These are phyloP conservation scores for Blechomonas ayalai DNA, from an alignment of 208 protist genomes.

Conservation along the genomic window DNA sequence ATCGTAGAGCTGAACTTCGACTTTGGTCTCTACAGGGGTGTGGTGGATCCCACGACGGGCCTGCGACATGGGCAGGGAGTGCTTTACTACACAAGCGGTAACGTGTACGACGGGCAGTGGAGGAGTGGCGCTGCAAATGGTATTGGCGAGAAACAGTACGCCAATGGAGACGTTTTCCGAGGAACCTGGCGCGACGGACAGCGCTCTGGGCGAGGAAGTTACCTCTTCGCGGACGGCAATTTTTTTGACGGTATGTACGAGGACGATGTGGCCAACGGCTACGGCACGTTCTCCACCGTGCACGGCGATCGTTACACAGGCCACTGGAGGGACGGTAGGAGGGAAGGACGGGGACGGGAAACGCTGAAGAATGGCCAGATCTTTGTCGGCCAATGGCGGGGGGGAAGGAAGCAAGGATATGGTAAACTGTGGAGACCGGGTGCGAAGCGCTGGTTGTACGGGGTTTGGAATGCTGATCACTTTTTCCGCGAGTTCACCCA, in stretches of 20 bases:
- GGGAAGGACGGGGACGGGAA: slow-evolving; percentile 56
- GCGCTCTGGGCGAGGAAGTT: slow-evolving; percentile 49
- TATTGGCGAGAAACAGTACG: slow-evolving; percentile 62
- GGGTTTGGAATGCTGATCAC: slow-evolving; percentile 59
- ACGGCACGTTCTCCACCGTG: slow-evolving; percentile 54
- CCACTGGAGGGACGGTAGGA: slow-evolving; percentile 41
- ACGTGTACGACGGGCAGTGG: slow-evolving; percentile 78
- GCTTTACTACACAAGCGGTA: slow-evolving; percentile 58
- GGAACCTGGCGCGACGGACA: slow-evolving; percentile 54
- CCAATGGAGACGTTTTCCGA: slow-evolving; percentile 71
- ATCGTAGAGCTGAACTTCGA: slow-evolving; percentile 33
- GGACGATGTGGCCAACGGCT: slow-evolving; percentile 47
- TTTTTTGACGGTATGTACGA: slow-evolving; percentile 77
- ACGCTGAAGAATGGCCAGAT: slow-evolving; percentile 49
- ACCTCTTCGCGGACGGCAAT: slow-evolving; percentile 46
- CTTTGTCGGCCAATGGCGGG: slow-evolving; percentile 55
- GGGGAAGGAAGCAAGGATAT: slow-evolving; percentile 52
- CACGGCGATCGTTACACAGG: slow-evolving; percentile 57
- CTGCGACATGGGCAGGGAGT: slow-evolving; percentile 57
- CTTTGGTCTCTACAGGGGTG: slow-evolving; percentile 54
- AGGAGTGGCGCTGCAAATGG: slow-evolving; percentile 42
- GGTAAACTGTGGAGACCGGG: slow-evolving; percentile 50
- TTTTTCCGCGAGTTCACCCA: slow-evolving; percentile 60
- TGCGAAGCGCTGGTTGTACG: slow-evolving; percentile 28
- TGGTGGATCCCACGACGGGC: slow-evolving; percentile 33